phyloP scores from a whole-genome alignment of 306 rosid species.

The Senna siamea region DNA sequence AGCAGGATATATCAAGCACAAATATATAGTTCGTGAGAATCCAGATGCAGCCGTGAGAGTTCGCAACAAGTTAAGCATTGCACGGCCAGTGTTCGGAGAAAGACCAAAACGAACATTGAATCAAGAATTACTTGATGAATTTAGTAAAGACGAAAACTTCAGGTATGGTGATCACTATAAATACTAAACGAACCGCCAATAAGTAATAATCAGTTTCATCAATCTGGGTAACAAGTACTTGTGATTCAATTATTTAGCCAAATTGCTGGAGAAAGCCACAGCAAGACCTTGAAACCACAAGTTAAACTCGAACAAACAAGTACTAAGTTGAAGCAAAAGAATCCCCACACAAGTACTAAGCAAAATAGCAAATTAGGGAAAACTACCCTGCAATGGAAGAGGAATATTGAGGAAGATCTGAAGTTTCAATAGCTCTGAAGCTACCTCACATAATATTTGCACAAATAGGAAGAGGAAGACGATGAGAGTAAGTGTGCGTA shows the following conservation, averaged over 20 bases:
- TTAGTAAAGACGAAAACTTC: conserved; percentile 19
- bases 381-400: conserved; percentile 48
- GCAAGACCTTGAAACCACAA: conserved; percentile 42
- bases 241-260: conserved; percentile 25
- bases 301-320: conserved; percentile 34
- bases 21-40: conserved; percentile 21
- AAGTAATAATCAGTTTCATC: conserved; percentile 28
- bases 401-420: conserved; percentile 49
- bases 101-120: conserved; percentile 28
- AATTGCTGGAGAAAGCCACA: conserved; percentile 34
- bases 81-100: conserved; percentile 18
- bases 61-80: conserved; percentile 34
- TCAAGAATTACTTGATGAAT: conserved; percentile 27
- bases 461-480: conserved; percentile 23
- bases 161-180: conserved; percentile 36
- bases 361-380: conserved; percentile 16
- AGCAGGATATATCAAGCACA: conserved; percentile 33
- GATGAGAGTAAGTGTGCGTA: conserved; percentile 2
- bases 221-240: conserved; percentile 30
- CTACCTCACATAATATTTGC: conserved; percentile 22
- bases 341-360: conserved; percentile 27
- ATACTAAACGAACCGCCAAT: background rate
- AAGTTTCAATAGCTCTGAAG: conserved; percentile 36
- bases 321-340: conserved; percentile 22
- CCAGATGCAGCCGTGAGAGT: conserved; percentile 23